These are phyloP conservation scores for Stentor coeruleus DNA, from an alignment of 73 alveolate genomes.

Conservation along the genomic window DNA sequence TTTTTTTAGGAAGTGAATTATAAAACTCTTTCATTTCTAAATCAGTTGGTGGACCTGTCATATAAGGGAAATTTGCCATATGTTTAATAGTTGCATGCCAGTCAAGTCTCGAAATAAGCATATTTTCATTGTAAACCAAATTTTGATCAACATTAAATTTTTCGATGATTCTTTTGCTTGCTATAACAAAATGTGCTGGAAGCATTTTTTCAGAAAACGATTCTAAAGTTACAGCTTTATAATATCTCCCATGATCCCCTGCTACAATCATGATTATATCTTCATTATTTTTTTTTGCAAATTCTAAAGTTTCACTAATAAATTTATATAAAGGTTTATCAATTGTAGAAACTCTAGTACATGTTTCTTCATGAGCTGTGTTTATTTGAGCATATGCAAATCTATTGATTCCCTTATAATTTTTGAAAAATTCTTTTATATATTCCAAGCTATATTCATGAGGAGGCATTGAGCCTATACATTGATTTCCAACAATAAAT, in stretches of 20 bases:
- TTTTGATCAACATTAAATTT: background rate
- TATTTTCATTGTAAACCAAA: background rate
- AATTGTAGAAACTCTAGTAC: background rate
- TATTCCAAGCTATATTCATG: background rate
- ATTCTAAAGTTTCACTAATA: background rate
- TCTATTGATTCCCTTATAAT: slow-evolving; percentile 1
- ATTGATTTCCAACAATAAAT: background rate
- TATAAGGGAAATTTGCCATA: background rate
- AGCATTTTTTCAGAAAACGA: background rate
- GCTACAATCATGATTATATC: background rate
- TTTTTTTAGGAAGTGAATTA: background rate
- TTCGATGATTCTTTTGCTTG: background rate
- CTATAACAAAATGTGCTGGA: background rate
- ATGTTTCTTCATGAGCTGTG: slow-evolving; percentile 27
- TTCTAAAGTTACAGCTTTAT: background rate
- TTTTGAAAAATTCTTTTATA: background rate
- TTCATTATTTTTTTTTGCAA: background rate
- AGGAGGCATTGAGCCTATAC: slow-evolving; percentile 1
- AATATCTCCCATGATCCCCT: slow-evolving; percentile 12
- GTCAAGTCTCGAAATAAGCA: background rate
- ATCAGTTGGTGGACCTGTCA: background rate
- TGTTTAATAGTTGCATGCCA: background rate
- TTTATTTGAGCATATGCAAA: slow-evolving; percentile 21
- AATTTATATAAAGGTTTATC: background rate
- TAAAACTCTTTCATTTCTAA: background rate